These are phyloP conservation scores for Zymoseptoria tritici DNA, from an alignment of 2,329 filamentous ascomycete species.

Conservation along the genomic window DNA sequence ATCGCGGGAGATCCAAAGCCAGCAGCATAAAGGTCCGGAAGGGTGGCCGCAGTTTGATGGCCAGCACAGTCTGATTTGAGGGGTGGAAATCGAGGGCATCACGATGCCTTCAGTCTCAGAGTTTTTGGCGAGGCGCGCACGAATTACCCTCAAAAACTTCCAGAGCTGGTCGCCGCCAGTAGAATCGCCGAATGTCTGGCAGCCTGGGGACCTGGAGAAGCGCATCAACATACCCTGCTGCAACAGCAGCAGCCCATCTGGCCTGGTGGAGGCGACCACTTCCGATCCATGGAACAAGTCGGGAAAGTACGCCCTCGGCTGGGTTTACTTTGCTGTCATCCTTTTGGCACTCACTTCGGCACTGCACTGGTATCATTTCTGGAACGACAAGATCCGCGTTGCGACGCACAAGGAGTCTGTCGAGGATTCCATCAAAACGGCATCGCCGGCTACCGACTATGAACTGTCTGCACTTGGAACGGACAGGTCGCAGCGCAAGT, in stretches of 20 bases:
- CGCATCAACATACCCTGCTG: constrained; percentile 51
- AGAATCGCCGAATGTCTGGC: constrained; percentile 5
- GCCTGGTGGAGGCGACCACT: constrained; percentile 48
- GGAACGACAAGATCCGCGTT: constrained; percentile 87
- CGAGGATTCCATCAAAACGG: constrained; percentile 54
- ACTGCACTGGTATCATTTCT: constrained; percentile 76
- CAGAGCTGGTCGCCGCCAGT: constrained; percentile 2
- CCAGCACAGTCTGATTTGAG: neutral
- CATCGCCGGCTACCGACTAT: constrained; percentile 52
- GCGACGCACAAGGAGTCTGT: constrained; percentile 81
- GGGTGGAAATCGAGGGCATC: neutral
- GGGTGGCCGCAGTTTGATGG: neutral
- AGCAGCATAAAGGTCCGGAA: neutral
- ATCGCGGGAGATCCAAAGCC: neutral
- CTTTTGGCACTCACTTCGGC: constrained; percentile 60
- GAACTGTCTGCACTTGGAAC: constrained; percentile 53
- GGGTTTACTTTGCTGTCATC: constrained; percentile 78
- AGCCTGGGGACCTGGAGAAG: constrained; percentile 19
- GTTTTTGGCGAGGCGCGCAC: constrained; percentile 22
- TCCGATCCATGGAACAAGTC: constrained; percentile 72
- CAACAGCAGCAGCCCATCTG: constrained; percentile 48
- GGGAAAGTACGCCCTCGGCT: constrained; percentile 78
- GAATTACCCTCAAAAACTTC: constrained; percentile 17
- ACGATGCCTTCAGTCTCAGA: constrained; percentile 26
- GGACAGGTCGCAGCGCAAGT: constrained; percentile 59